Evolutionary conservation across 116 monocot species (phyloP).

Genomic region (Trichopus zeylanicus): DNA sequence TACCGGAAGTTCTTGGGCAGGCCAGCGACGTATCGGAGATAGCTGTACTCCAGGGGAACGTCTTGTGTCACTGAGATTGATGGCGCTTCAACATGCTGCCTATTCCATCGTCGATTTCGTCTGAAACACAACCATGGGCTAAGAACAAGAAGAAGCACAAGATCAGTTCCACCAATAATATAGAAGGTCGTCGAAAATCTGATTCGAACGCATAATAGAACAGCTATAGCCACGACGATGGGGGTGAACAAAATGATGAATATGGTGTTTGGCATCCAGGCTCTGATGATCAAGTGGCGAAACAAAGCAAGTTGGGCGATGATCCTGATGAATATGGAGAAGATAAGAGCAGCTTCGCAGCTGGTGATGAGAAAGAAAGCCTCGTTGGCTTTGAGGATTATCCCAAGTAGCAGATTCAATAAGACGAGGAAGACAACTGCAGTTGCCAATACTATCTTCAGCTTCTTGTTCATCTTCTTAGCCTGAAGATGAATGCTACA

Average conservation of each 20-base stretch:
- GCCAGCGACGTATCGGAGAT: conserved; percentile 10
- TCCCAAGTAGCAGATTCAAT: background rate
- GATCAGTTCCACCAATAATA: background rate
- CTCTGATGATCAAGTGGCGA: background rate
- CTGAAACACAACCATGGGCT: no score
- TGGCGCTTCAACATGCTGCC: no score
- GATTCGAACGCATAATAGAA: background rate
- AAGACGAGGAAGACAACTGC: background rate
- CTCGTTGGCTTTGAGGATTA: background rate
- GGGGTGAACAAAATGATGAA: no score
- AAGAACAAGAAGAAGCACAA: background rate
- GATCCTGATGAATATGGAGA: background rate
- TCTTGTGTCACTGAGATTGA: no score
- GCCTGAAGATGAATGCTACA: background rate
- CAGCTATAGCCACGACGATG: no score
- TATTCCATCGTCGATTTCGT: no score
- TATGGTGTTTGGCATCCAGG: background rate
- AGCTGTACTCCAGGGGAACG: background rate
- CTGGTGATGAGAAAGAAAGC: background rate
- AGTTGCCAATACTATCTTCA: background rate
- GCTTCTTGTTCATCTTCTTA: no score
- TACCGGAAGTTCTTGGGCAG: conserved; percentile 11
- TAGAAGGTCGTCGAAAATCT: background rate
- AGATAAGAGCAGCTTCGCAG: background rate
- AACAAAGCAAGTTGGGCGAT: background rate